Base-by-base conservation (phyloP, 2,329 filamentous ascomycete genomes). In the Diaporthe sp. region DNA sequence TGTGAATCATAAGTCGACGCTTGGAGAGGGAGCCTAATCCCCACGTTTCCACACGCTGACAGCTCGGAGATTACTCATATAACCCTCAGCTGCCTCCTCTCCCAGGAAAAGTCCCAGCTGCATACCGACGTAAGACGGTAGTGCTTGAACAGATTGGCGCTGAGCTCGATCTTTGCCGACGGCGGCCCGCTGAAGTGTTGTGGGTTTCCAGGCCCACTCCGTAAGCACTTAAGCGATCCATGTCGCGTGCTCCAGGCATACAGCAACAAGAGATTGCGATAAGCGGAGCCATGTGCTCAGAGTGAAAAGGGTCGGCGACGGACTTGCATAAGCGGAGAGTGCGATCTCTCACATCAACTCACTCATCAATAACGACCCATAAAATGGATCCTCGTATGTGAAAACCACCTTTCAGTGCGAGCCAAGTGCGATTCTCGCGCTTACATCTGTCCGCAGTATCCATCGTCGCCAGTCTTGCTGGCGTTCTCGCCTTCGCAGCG, bases 141-240 rank as follows among this genome's bases (percentile, higher is more conserved):
- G 10, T 28, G 17, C 22, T 31, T 44, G 42, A 31, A 47, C 1
- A 34, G 2, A 20, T 28, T 17, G 39, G 25, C 20, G 61, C 20
- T 4, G 34, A 47, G 28, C 8, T 15, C 28, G 4, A 31, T 37
- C 28, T 25, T 49, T 37, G 31, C 28, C 13, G 44, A 51, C 44
- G 5, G 13, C 61, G 63, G 34, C 44, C 63, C 44, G 12, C 47
- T 37, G 63, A 15, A n/a, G 6, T 17, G 31, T n/a, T 28, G 31
- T 49, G 44, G 20, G 10, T n/a, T 51, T 51, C 3, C 20, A 31
- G 47, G 31, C 63, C 28, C 63, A 68, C 63, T 25, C 20, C 63
- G 37, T 53, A 68, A 68, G 63, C 63, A 68, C 63, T 51, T 51
- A 22, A 53, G 44, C 7, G 63, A 67, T 67, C 63, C 44, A 13